Evolutionary conservation across 1,284 basidiomycete species (phyloP).

Genomic region (Paramarasmius palmivorus): DNA sequence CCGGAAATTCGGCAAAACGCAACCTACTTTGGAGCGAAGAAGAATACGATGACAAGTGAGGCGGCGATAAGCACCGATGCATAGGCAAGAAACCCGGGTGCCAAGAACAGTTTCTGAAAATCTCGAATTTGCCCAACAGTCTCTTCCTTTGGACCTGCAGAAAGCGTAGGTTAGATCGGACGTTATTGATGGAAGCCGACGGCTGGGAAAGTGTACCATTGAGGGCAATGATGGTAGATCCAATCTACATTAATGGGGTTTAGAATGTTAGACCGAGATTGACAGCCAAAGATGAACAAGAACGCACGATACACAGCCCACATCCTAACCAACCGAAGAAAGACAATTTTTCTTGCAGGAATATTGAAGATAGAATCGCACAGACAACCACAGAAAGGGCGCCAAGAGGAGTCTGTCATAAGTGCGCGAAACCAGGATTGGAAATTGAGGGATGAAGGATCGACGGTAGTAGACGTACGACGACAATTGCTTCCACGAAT

Average conservation of each 20-base stretch:
- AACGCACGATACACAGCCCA: slow-evolving; percentile 77
- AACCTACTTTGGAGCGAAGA: slow-evolving; percentile 72
- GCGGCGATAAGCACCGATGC: slow-evolving; percentile 61
- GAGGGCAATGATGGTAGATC: slow-evolving; percentile 83
- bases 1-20: not conserved
- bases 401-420: slow-evolving; percentile 84
- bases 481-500: slow-evolving; percentile 87
- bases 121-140: slow-evolving; percentile 78
- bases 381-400: slow-evolving; percentile 96
- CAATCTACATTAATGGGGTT: slow-evolving; percentile 57
- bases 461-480: slow-evolving; percentile 49
- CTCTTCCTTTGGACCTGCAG: slow-evolving; percentile 75
- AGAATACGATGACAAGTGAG: slow-evolving; percentile 72
- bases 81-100: slow-evolving; percentile 87
- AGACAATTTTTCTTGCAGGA: slow-evolving; percentile 90
- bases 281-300: not conserved
- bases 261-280: slow-evolving; percentile 8
- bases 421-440: slow-evolving; percentile 10
- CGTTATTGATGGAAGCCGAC: not conserved
- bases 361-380: slow-evolving; percentile 90
- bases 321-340: slow-evolving; percentile 96
- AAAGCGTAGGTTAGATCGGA: slow-evolving; percentile 9
- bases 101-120: slow-evolving; percentile 84
- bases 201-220: slow-evolving; percentile 49
- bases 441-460: slow-evolving; percentile 5